Base-by-base conservation (phyloP, 208 protist genomes). In the Acanthamoeba healyi region DNA sequence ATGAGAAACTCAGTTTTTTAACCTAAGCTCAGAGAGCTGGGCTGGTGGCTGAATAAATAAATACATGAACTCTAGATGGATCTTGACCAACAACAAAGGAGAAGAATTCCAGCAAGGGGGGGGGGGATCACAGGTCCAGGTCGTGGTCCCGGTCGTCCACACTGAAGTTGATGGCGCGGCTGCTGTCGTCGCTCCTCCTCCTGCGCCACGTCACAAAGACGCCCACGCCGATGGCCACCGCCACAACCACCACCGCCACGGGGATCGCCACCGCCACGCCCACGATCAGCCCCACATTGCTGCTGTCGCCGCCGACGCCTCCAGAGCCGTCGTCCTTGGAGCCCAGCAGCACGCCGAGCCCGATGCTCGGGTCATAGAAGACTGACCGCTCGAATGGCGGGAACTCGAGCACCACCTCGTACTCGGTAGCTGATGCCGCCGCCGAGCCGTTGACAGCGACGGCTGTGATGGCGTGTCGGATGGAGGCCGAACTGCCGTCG, bases 331-430 rank as follows among this genome's bases (percentile, higher is more conserved):
- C 58, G n/a, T n/a, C n/a, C 26, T 58, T 22, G 51, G 58, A 7
- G 58, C 58, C 58, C 58, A 67, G 58, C n/a, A 67, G 58, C 58
- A 67, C 58, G 58, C 58, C 58, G 58, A 67, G 58, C 5, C 58
- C 58, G 9, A 67, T 7, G 58, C 58, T 67, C 58, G 58, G 58
- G 29, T 67, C 58, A n/a, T 67, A 67, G n/a, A 19, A n/a, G 9
- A 67, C 0, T n/a, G 58, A 67, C 58, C 19, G 12, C 4, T 19
- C 26, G 29, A 67, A 67, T n/a, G 58, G 58, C 58, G 58, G 58
- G n/a, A 67, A 34, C 58, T 67, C 58, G 7, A 67, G 7, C 58
- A 67, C 58, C 58, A 67, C 58, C n/a, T 67, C 58, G 58, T 67
- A 67, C 58, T 67, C 58, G 10, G 3, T n/a, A n/a, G n/a, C n/a